Evolutionary conservation across 2,329 filamentous ascomycete species (phyloP).

Genomic region (Penicillium sp.): DNA sequence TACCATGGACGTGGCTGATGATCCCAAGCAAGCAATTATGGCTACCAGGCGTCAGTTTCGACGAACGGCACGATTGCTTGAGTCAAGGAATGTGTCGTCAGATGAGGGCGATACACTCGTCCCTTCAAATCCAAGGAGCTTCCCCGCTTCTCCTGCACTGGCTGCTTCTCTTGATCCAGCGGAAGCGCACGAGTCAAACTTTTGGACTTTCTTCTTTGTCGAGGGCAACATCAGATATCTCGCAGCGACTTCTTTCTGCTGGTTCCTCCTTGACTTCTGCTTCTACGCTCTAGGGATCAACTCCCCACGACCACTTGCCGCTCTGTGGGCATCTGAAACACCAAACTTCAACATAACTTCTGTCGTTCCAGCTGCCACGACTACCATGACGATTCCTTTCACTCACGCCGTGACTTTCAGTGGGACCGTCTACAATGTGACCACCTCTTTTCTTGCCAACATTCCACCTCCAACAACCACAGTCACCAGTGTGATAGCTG

Average conservation of each 20-base stretch:
- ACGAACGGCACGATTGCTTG: not conserved
- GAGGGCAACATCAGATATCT: constrained; percentile 32
- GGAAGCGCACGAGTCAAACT: not conserved
- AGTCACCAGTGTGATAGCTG: constrained; percentile 1
- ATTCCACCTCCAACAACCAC: constrained; percentile 8
- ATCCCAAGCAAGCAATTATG: constrained; percentile 4
- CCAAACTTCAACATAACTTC: constrained; percentile 22
- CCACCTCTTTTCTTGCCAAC: constrained; percentile 25
- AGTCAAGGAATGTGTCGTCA: not conserved
- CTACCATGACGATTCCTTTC: not conserved
- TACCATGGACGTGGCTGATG: constrained; percentile 56
- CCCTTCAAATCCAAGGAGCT: not conserved
- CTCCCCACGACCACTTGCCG: constrained; percentile 5
- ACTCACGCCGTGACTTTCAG: not conserved
- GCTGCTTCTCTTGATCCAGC: not conserved
- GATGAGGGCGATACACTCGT: not conserved
- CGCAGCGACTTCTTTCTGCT: constrained; percentile 47
- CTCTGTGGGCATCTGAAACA: constrained; percentile 26
- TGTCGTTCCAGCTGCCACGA: not conserved
- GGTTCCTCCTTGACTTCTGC: constrained; percentile 55
- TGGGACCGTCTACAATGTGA: constrained; percentile 29
- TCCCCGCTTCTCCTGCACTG: not conserved
- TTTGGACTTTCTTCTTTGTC: constrained; percentile 25
- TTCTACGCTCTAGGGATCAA: constrained; percentile 53
- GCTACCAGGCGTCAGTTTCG: constrained; percentile 4